Evolutionary conservation across 2,329 filamentous ascomycete species (phyloP).

Genomic region (Capronia coronata): DNA sequence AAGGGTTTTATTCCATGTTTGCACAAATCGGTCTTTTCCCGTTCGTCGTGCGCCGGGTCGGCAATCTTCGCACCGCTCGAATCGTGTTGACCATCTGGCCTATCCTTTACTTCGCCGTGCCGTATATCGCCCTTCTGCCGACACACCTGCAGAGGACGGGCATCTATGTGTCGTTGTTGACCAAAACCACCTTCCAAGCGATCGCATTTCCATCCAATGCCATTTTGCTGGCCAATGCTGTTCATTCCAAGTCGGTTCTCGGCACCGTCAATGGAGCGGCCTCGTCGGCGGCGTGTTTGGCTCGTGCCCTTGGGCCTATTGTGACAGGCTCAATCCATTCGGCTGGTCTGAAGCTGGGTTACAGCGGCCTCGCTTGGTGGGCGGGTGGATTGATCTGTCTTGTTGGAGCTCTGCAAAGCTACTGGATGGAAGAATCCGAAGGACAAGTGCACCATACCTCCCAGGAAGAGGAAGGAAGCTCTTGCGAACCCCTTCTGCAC

Average conservation of each 20-base stretch:
- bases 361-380: constrained; percentile 92
- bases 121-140: constrained; percentile 82
- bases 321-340: constrained; percentile 81
- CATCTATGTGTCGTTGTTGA: constrained; percentile 70
- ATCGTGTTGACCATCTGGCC: constrained; percentile 78
- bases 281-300: constrained; percentile 82
- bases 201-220: constrained; percentile 86
- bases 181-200: constrained; percentile 89
- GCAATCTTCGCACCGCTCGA: constrained; percentile 74
- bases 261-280: constrained; percentile 91
- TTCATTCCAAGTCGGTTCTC: constrained; percentile 74
- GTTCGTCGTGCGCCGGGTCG: constrained; percentile 65
- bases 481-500: constrained; percentile 31
- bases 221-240: constrained; percentile 82
- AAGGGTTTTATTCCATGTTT: constrained; percentile 83
- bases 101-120: constrained; percentile 75
- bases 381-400: constrained; percentile 70
- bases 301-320: constrained; percentile 80
- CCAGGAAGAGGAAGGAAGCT: constrained; percentile 36
- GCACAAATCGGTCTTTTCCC: constrained; percentile 82
- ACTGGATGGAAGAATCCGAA: constrained; percentile 64
- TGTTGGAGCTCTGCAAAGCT: constrained; percentile 65
- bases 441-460: constrained; percentile 40
- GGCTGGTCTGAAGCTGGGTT: constrained; percentile 68
- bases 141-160: constrained; percentile 62